Conservation (phyloP, 345 rosid genomes). For the Corchorus capsularis region DNA sequence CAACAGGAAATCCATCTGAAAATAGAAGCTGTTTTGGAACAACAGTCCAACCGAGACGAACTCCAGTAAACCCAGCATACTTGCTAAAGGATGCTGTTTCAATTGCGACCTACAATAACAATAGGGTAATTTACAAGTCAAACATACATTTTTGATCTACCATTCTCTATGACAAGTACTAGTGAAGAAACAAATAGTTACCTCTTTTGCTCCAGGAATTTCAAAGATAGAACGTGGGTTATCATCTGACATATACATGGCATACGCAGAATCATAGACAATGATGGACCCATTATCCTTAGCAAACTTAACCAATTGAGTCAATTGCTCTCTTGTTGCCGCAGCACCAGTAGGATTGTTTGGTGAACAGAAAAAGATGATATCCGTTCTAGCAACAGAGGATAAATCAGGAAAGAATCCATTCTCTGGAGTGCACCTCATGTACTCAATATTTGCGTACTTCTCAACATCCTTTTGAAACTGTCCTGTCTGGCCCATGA, state of each 20-base stretch:
- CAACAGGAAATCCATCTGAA: constrained; percentile 90
- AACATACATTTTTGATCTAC: background rate
- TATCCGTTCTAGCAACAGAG: constrained; percentile 65
- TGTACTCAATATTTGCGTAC: constrained; percentile 80
- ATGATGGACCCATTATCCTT: constrained; percentile 91
- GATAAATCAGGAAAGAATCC: constrained; percentile 95
- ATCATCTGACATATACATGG: constrained; percentile 80
- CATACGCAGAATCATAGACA: constrained; percentile 93
- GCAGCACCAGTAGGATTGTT: constrained; percentile 96
- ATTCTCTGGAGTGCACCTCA: constrained; percentile 94
- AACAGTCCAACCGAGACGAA: constrained; percentile 96
- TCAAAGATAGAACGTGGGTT: constrained; percentile 90
- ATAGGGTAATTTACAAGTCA: constrained; percentile 10
- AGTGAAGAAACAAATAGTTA: constrained; percentile 24
- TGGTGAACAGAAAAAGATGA: constrained; percentile 95
- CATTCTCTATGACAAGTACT: background rate
- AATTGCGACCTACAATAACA: constrained; percentile 67
- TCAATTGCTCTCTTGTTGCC: constrained; percentile 88
- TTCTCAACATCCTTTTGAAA: constrained; percentile 65
- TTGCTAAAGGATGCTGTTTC: constrained; percentile 94
- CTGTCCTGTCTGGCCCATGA: constrained; percentile 89
- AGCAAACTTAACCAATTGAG: constrained; percentile 72
- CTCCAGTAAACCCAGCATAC: constrained; percentile 97
- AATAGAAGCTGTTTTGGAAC: constrained; percentile 80
- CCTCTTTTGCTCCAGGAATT: constrained; percentile 98